Percentiles rank a stretch among this genome's conserved stretches.
These are phyloP conservation scores for Cystobasidium ongulense DNA, from an alignment of 768 basidiomycete genomes.

Conservation along the genomic window DNA sequence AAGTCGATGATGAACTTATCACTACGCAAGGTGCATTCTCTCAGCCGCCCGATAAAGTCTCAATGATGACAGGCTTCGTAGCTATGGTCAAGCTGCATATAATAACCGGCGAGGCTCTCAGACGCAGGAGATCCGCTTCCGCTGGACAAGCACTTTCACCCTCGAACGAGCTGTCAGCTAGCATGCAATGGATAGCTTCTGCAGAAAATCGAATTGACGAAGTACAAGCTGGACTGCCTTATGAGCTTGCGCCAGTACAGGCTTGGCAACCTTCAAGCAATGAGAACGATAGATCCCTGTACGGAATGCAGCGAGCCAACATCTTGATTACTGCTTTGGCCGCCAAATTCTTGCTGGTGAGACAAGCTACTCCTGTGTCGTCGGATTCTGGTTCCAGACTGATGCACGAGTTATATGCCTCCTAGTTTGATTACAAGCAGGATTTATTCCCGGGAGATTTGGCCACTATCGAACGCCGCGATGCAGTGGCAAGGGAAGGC, in stretches of 20 bases:
- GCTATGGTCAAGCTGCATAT: constrained; percentile 8
- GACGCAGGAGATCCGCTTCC: background rate
- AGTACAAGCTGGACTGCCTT: background rate
- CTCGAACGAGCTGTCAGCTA: background rate
- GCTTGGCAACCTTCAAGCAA: background rate
- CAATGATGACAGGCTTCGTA: constrained; percentile 15
- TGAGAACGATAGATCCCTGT: background rate
- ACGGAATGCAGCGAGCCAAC: constrained; percentile 9
- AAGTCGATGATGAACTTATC: constrained; percentile 16
- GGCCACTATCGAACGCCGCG: background rate
- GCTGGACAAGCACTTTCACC: background rate
- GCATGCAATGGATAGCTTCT: background rate
- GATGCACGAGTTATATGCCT: background rate
- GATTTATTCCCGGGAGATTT: background rate
- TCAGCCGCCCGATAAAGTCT: constrained; percentile 3
- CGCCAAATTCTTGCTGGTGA: constrained; percentile 1
- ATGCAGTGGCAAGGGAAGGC: background rate
- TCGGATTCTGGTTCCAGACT: background rate
- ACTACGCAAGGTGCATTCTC: constrained; percentile 10
- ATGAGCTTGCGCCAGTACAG: background rate
- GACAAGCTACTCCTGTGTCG: background rate
- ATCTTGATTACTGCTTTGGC: constrained; percentile 9
- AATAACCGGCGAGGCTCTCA: background rate
- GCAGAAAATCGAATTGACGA: background rate
- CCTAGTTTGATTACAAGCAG: background rate